Evolutionary conservation across 805 yeast species (phyloP).

Genomic region (Wickerhamomyces rabaulensis): DNA sequence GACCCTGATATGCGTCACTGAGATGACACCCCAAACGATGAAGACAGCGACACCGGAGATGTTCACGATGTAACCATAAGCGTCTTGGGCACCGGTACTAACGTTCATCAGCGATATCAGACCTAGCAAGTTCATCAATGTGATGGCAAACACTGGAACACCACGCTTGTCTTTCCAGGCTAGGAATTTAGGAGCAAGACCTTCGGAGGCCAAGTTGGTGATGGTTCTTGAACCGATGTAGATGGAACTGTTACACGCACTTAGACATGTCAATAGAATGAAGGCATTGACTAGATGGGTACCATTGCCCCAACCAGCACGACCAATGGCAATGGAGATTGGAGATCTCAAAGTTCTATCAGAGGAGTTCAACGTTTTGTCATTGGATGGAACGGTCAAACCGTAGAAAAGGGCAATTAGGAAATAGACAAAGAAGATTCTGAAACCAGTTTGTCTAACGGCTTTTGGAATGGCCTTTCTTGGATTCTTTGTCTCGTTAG

Average conservation of each 20-base stretch:
- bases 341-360: constrained; percentile 54
- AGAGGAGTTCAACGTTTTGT: constrained; percentile 37
- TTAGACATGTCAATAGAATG: constrained; percentile 57
- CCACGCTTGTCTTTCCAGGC: constrained; percentile 50
- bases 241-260: constrained; percentile 66
- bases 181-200: constrained; percentile 53
- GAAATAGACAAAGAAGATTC: constrained; percentile 62
- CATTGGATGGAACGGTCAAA: constrained; percentile 60
- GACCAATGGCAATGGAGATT: constrained; percentile 62
- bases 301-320: constrained; percentile 60
- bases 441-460: constrained; percentile 56
- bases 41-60: constrained; percentile 74
- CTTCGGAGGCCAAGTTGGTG: constrained; percentile 56
- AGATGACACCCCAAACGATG: constrained; percentile 65
- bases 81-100: constrained; percentile 49
- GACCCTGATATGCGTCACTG: constrained; percentile 60
- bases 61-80: constrained; percentile 66
- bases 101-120: constrained; percentile 55
- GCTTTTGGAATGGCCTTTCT: constrained; percentile 68
- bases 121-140: constrained; percentile 55
- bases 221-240: constrained; percentile 67
- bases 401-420: constrained; percentile 62
- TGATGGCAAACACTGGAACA: constrained; percentile 58
- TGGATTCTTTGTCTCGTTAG: constrained; percentile 70
- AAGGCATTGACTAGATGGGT: constrained; percentile 71